Evolutionary conservation across 352 stramenopile species (phyloP), one percentile per base, ranked within the genome.

Genomic region (Phytophthora brassicae): DNA sequence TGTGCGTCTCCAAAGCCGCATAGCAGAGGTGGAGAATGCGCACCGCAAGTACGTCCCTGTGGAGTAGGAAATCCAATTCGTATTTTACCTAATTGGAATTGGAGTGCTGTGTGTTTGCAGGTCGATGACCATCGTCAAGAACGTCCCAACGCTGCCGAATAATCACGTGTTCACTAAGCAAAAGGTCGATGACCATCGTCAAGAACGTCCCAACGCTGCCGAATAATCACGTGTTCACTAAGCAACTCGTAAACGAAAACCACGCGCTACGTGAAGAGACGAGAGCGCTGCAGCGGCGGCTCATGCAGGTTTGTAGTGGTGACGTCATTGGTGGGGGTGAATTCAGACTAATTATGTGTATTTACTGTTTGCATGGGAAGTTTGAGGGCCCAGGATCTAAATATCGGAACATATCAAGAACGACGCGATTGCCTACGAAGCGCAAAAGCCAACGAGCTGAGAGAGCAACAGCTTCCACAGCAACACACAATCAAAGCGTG

Each of bases 171-270:
- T 83, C 60, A n/a, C n/a, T n/a, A n/a, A n/a, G n/a, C n/a, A n/a
- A n/a, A n/a, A 81, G 73, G 51, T 69, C 74, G 36, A 62, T 72
- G 26, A 86, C 77, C 12, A 67, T 74, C 47, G 68, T 86, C 55
- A 85, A 85, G 68, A 75, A 86, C 44, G 72, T 79, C n/a, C 66
- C 64, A 19, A 35, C 68, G 33, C 57, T 88, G 42, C 81, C 81
- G 6, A 90, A 86, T 65, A 88, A 88, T 24, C 72, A 86, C 45
- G 66, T 75, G 45, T 88, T 83, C 60, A 88, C 72, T 33, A 84
- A 79, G 53, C 47, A 85, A 43, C 76, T 90, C 24, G 56, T 90
- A n/a, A 72, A 85, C 20, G 76, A 90, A 58, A 90, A 88, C 52
- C 69, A 74, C 13, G 31, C 60, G 63, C 70, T 88, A 16, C 53